Base-by-base conservation (phyloP, 1,284 basidiomycete species). In the Thecaphora frezii region DNA sequence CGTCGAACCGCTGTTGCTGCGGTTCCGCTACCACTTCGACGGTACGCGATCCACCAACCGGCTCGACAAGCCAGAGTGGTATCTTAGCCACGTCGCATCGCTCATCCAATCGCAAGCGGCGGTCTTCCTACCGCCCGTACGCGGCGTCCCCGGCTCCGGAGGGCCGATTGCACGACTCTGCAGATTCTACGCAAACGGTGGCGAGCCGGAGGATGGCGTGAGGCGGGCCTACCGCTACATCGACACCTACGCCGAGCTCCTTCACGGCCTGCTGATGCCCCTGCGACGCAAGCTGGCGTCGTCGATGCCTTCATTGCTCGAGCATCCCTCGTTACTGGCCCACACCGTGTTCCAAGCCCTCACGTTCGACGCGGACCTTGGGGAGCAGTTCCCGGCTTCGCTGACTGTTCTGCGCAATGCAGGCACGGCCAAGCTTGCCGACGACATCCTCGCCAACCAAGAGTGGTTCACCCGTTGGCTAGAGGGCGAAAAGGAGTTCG, bases 21-120 rank as follows among this genome's bases (percentile, higher is more conserved):
- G 94, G 22, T 98, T 97, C 83, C 90, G 89, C 70, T 99, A 90
- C 78, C 96, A 99, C 75, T 98, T 98, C 71, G 92, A 97, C 62
- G 87, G 89, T 0, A 83, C 85, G 14, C 83, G 91, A 33, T 85
- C 87, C 59, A 98, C 94, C 0, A 98, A 97, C 79, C 85, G 91
- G 44, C 80, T 94, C 7, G 94, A 97, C 82, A 98, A 72, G 89
- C 94, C 94, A 1, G 96, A 97, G 79, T 98, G 94, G 91, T 97
- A 90, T 71, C 89, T 98, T 71, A 88, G 90, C 2, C 90, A 97
- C 78, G 84, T 97, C 18, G 83, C 90, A 25, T 91, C 96, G 70
- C 66, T 78, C 12, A 45, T 78, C n/a, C 58, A 54, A 14, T 44
- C 67, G 10, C 68, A 75, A 84, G 30, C 67, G 83, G 85, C 33